Percentiles rank a stretch among this genome's conserved stretches.
Conservation (phyloP, 2,329 filamentous ascomycete genomes). For the Xylariaceae sp. region DNA sequence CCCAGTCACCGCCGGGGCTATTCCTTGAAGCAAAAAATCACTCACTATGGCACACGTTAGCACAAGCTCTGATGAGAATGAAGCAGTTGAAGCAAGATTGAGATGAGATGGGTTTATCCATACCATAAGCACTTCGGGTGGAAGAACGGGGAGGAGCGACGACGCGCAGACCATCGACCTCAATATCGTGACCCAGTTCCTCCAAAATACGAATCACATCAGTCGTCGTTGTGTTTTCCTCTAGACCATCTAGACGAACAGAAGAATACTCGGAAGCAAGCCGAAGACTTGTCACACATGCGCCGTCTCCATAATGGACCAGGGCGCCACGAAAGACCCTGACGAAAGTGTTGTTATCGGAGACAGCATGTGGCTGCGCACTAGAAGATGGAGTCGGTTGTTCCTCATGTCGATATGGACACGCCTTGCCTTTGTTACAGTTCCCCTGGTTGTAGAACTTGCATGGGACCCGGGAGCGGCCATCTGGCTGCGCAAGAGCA, state of each 20-base stretch:
- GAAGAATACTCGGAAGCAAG: constrained; percentile 10
- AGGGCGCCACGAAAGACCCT: constrained; percentile 9
- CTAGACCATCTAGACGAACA: constrained; percentile 8
- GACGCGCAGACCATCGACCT: constrained; percentile 9
- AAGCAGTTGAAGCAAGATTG: too few relatives aligned
- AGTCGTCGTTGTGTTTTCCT: constrained; percentile 1
- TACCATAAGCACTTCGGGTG: constrained; percentile 5
- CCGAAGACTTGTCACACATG: constrained; percentile 7
- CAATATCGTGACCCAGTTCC: constrained; percentile 8
- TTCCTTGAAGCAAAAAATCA: too few relatives aligned
- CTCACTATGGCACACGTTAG: too few relatives aligned
- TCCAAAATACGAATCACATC: constrained; percentile 5
- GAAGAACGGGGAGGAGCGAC: constrained; percentile 2
- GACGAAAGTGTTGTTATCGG: constrained; percentile 5
- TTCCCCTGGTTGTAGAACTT: constrained; percentile 7
- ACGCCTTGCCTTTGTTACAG: constrained; percentile 8
- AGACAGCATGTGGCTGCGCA: not conserved
- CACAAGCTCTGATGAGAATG: too few relatives aligned
- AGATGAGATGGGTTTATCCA: too few relatives aligned
- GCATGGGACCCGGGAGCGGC: constrained; percentile 6
- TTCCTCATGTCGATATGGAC: constrained; percentile 6
- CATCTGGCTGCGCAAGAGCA: not conserved
- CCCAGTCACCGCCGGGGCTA: too few relatives aligned
- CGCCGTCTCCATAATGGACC: constrained; percentile 12
- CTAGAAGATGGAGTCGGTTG: not conserved